These are phyloP conservation scores for Epithemia pelagica DNA, from an alignment of 108 stramenopile genomes.

Conservation along the genomic window DNA sequence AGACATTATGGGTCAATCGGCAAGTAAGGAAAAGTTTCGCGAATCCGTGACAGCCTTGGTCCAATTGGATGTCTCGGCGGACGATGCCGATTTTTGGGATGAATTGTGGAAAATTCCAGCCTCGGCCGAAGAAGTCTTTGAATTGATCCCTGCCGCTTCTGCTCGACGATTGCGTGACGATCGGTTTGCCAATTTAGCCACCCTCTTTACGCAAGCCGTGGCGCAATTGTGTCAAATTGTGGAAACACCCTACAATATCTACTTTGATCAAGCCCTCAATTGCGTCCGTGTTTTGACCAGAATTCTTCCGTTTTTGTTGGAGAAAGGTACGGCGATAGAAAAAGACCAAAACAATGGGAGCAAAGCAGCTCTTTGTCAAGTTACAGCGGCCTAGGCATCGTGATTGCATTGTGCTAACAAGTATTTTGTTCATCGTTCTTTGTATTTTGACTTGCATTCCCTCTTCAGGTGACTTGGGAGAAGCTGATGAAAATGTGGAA, in stretches of 20 bases:
- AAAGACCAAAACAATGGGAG: background rate
- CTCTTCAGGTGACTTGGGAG: constrained; percentile 63
- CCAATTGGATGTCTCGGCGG: constrained; percentile 63
- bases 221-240: constrained; percentile 94
- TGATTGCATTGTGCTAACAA: too few relatives aligned
- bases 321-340: constrained; percentile 47
- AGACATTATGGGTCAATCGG: constrained; percentile 89
- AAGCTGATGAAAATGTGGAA: constrained; percentile 69
- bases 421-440: too few relatives aligned
- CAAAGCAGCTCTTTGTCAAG: background rate
- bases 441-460: too few relatives aligned
- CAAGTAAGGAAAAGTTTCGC: constrained; percentile 82
- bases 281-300: constrained; percentile 88
- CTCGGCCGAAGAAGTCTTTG: constrained; percentile 84
- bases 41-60: constrained; percentile 66
- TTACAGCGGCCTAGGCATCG: too few relatives aligned
- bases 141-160: constrained; percentile 68
- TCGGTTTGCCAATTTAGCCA: constrained; percentile 77
- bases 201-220: constrained; percentile 87
- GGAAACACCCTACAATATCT: constrained; percentile 91
- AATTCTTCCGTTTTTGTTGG: constrained; percentile 85
- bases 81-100: constrained; percentile 91
- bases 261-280: constrained; percentile 90
- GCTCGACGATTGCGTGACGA: constrained; percentile 63
- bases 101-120: constrained; percentile 88